Conservation (phyloP, 2,329 filamentous ascomycete genomes). For the Intubia oerlemansii region DNA sequence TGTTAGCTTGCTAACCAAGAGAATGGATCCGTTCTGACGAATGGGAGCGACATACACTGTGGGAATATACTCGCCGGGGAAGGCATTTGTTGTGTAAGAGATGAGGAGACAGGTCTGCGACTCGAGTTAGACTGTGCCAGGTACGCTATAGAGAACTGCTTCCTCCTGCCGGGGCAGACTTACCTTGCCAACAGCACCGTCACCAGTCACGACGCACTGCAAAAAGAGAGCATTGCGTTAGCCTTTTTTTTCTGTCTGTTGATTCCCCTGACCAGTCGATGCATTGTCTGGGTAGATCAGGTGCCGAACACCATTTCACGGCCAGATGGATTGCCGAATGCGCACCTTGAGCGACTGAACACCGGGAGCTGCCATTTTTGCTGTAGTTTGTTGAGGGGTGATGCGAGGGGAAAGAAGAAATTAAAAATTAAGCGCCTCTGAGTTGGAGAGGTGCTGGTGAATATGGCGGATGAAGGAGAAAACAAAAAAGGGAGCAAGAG, state of each 20-base stretch:
- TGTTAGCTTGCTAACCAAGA: neutral
- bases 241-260: no score
- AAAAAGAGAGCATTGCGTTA: slow-evolving; percentile 16
- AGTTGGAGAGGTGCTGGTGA: no score
- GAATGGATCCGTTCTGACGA: no score
- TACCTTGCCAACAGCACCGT: slow-evolving; percentile 98
- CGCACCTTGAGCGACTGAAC: slow-evolving; percentile 83
- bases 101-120: slow-evolving; percentile 89
- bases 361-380: slow-evolving; percentile 62
- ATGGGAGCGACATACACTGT: slow-evolving; percentile 66
- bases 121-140: no score
- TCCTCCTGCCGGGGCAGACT: slow-evolving; percentile 1
- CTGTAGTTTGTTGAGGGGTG: slow-evolving; percentile 1
- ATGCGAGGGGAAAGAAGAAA: no score
- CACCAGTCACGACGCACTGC: slow-evolving; percentile 94
- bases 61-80: slow-evolving; percentile 98
- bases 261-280: no score
- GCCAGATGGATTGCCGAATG: no score
- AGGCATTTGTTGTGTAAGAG: slow-evolving; percentile 97
- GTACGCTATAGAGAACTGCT: slow-evolving; percentile 15
- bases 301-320: no score
- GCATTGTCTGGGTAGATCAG: no score
- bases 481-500: no score
- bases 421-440: no score
- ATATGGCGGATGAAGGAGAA: no score